These are phyloP conservation scores for Neurospora sp. DNA, from an alignment of 495 filamentous ascomycete species.

Conservation along the genomic window DNA sequence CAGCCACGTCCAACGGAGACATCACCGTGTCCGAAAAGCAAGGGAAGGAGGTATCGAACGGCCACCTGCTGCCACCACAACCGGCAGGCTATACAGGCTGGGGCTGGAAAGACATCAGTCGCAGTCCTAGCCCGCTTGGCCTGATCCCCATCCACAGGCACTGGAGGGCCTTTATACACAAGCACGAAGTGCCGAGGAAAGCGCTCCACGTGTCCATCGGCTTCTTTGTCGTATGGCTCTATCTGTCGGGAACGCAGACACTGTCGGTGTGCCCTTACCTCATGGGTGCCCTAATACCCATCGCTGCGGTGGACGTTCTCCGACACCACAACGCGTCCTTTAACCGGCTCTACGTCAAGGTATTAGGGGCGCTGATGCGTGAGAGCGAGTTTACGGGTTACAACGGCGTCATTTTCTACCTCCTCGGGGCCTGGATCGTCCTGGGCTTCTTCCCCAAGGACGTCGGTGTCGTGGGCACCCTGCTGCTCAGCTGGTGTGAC, in stretches of 20 bases:
- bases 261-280: conserved; percentile 71
- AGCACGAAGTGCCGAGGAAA: conserved; percentile 70
- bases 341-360: conserved; percentile 79
- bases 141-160: conserved; percentile 87
- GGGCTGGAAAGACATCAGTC: conserved; percentile 70
- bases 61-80: conserved; percentile 58
- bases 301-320: conserved; percentile 69
- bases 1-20: conserved; percentile 2
- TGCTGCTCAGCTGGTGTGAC: conserved; percentile 95
- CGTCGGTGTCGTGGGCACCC: conserved; percentile 76
- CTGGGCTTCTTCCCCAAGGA: conserved; percentile 89
- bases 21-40: not conserved
- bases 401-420: conserved; percentile 96
- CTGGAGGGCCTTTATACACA: conserved; percentile 63
- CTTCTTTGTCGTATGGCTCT: conserved; percentile 78
- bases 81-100: conserved; percentile 40
- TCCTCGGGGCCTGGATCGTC: conserved; percentile 79
- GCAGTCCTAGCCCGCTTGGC: conserved; percentile 83
- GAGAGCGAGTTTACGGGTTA: conserved; percentile 86
- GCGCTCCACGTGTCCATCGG: conserved; percentile 86
- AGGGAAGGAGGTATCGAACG: conserved; percentile 37
- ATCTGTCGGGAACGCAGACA: conserved; percentile 64
- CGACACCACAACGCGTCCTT: conserved; percentile 71
- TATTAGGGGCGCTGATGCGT: conserved; percentile 84
- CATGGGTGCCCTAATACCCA: conserved; percentile 75